A percentile compares a stretch with the other conserved stretches of the same genome.
Conservation (phyloP, 2,329 filamentous ascomycete genomes). For the Fusarium globosum region DNA sequence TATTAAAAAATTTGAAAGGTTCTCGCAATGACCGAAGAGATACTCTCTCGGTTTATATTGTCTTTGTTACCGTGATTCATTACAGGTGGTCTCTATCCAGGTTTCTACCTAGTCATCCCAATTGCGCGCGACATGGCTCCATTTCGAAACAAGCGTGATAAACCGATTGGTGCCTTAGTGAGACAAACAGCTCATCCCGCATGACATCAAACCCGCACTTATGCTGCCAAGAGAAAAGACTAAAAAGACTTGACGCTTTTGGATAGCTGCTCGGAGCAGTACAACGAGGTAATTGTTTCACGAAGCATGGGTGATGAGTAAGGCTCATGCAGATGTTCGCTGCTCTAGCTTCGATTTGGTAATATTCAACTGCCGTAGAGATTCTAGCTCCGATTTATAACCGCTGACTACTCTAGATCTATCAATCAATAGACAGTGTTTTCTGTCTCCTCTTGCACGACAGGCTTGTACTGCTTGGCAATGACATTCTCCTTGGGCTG, state of each 20-base stretch:
- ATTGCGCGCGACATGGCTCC: background rate
- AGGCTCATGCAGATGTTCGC: background rate
- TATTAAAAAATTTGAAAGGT: accelerated
- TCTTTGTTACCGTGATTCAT: background rate
- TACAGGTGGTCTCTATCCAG: accelerated
- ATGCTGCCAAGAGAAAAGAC: background rate
- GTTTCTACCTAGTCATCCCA: accelerated
- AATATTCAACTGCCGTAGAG: background rate
- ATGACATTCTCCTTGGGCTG: constrained; percentile 32
- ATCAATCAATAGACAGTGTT: background rate
- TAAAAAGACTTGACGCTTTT: accelerated
- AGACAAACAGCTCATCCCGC: background rate
- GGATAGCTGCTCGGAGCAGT: background rate
- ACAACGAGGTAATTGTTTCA: background rate
- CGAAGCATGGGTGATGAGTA: background rate
- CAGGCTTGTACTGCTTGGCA: constrained; percentile 14
- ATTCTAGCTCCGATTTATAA: background rate
- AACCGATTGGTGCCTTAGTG: background rate
- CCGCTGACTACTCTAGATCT: background rate
- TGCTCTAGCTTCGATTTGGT: background rate
- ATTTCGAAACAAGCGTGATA: background rate
- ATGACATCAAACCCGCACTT: background rate
- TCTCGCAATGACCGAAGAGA: accelerated
- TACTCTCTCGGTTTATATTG: accelerated
- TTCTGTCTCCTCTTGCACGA: background rate